Evolutionary conservation across 192 early-diverging fungal genomes (phyloP), one percentile per base, ranked within the genome.

Genomic region (Podila minutissima): DNA sequence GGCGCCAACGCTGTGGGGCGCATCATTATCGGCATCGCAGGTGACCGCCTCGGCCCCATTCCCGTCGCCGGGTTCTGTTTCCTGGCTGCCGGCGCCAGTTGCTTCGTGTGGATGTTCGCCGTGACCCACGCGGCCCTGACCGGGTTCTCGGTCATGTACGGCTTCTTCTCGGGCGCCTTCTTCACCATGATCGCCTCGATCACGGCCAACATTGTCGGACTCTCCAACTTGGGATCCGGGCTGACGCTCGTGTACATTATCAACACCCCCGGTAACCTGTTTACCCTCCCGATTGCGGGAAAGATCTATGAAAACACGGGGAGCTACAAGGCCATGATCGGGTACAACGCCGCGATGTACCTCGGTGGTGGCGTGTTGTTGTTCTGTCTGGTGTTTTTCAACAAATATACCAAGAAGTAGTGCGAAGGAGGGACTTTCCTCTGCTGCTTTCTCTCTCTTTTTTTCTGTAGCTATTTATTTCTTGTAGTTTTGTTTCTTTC

Each of bases 1-100:
- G 85, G 67, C n/a, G 64, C 77, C 37, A 83, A 86, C 48, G 74
- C 77, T 1, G 59, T 82, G 10, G 71, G 72, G 26, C 74, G 75
- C 12, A 32, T 82, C 19, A 46, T 83, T 0, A 77, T 76, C 33
- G 83, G 83, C 8, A 59, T 74, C 33, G 65, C 72, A 22, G 69
- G 83, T 59, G 83, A 84, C 24, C 58, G 65, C 9, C 19, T 82
- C 3, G 83, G 83, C 9, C 63, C 73, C 20, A 76, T 83, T 35
- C 82, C 59, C 31, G 67, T 72, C 8, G 66, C 75, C 3, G 59
- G 57, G 10, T 26, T 83, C 3, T 65, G 67, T 17, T 83, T 73
- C 31, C 49, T 85, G 1, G 61, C 51, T 5, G 66, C 72, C 6
- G 78, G 77, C 5, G 74, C 51, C 7, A 59, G 62, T 8, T 71